Percentiles rank a stretch among this genome's conserved stretches.
These are phyloP conservation scores for Thelephora aurantiotincta DNA, from an alignment of 768 basidiomycete species.

Conservation along the genomic window DNA sequence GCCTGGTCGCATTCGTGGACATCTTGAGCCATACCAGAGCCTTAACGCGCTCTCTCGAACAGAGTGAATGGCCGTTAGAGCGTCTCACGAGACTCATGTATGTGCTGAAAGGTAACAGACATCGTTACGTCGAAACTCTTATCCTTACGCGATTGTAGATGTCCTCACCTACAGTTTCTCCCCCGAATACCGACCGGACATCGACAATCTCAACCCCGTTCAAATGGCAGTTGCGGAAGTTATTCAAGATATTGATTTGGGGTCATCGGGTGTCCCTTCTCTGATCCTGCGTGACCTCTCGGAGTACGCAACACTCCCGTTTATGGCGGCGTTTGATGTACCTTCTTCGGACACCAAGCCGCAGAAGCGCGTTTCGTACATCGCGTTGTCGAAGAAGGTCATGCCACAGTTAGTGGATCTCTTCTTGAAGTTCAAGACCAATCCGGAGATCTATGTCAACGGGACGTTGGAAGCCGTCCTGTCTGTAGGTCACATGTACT, in stretches of 20 bases:
- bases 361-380: constrained; percentile 70
- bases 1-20: constrained; percentile 68
- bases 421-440: constrained; percentile 51
- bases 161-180: constrained; percentile 70
- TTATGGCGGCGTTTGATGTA: constrained; percentile 63
- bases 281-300: constrained; percentile 74
- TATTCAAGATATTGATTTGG: constrained; percentile 51
- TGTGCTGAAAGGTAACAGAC: constrained; percentile 52
- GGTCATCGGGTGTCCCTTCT: constrained; percentile 47
- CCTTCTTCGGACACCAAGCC: constrained; percentile 12
- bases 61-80: constrained; percentile 50
- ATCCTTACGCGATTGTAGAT: constrained; percentile 23
- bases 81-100: constrained; percentile 55
- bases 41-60: constrained; percentile 31
- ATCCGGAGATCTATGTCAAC: constrained; percentile 52
- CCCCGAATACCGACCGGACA: constrained; percentile 79
- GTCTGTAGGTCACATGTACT: constrained; percentile 31
- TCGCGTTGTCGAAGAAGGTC: constrained; percentile 75
- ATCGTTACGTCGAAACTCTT: not conserved
- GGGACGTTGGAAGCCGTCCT: constrained; percentile 79
- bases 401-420: constrained; percentile 80
- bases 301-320: constrained; percentile 78
- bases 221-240: constrained; percentile 72
- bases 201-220: constrained; percentile 68
- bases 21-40: constrained; percentile 48